Conservation (phyloP, 2,329 filamentous ascomycete species). For the Orbilia quercus region DNA sequence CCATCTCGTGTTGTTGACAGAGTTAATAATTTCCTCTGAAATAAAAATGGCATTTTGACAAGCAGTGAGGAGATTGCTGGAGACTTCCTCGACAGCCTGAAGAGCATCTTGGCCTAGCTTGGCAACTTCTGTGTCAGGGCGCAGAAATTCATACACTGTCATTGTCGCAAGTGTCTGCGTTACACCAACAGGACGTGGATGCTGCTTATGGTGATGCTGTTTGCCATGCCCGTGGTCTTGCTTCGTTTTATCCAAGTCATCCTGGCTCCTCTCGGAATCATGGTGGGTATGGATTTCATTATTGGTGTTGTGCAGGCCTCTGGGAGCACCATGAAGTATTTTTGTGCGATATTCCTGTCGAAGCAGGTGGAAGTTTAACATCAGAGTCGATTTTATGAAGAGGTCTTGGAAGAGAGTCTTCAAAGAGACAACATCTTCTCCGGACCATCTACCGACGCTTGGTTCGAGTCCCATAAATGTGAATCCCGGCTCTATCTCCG, state of each 20-base stretch:
- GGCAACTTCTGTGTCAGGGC: slow-evolving; percentile 36
- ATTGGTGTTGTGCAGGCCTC: slow-evolving; percentile 2
- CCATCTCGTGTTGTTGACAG: slow-evolving; percentile 44
- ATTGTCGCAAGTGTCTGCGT: slow-evolving; percentile 43
- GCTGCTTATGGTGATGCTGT: slow-evolving; percentile 8
- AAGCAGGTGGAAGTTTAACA: slow-evolving; percentile 51
- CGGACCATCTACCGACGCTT: slow-evolving; percentile 50
- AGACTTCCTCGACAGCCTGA: slow-evolving; percentile 39
- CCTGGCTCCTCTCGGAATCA: slow-evolving; percentile 17
- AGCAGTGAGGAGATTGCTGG: slow-evolving; percentile 30
- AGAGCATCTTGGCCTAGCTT: slow-evolving; percentile 46
- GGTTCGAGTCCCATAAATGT: slow-evolving; percentile 43
- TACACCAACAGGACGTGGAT: slow-evolving; percentile 14
- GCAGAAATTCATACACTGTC: slow-evolving; percentile 50
- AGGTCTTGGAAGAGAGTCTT: slow-evolving; percentile 41
- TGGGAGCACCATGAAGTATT: slow-evolving; percentile 23
- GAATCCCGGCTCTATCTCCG: slow-evolving; percentile 34
- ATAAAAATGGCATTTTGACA: slow-evolving; percentile 29
- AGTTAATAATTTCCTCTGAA: slow-evolving; percentile 34
- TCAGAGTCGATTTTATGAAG: slow-evolving; percentile 34
- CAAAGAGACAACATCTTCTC: slow-evolving; percentile 37
- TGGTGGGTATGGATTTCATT: slow-evolving; percentile 3
- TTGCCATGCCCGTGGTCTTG: slow-evolving; percentile 24
- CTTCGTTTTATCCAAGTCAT: slow-evolving; percentile 15
- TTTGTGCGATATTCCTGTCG: slow-evolving; percentile 48